Conservation (phyloP, 257 asterid species). For the Solanum pimpinellifolium region DNA sequence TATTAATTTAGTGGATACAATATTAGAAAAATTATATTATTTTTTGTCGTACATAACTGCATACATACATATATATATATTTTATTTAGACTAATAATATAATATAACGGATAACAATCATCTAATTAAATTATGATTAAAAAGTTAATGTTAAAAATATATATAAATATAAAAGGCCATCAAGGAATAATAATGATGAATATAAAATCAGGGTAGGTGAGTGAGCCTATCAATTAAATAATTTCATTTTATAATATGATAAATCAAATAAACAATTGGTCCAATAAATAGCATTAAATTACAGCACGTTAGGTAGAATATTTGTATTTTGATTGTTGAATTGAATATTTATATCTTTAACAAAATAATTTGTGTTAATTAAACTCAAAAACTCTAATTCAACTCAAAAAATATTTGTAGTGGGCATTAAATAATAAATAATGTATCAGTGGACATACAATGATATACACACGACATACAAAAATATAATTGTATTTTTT, state of each 20-base stretch:
- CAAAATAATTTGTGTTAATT: background rate
- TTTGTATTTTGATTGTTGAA: background rate
- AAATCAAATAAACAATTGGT: background rate
- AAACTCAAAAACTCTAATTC: background rate
- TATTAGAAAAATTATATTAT: rapidly evolving
- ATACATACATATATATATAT: no score
- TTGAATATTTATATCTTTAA: background rate
- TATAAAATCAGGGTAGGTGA: background rate
- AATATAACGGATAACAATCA: no score
- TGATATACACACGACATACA: background rate
- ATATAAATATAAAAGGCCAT: background rate
- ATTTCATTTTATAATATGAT: background rate
- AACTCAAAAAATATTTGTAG: background rate
- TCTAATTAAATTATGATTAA: no score
- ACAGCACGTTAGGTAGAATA: background rate
- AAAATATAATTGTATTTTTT: background rate
- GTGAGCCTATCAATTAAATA: background rate
- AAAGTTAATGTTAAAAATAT: no score
- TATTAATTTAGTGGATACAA: rapidly evolving
- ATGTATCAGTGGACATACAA: no score
- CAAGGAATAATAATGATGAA: background rate
- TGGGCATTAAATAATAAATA: background rate
- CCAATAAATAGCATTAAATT: background rate
- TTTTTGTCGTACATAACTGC: rapidly evolving
- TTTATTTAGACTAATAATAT: no score